Conservation (phyloP, 129 eudicot genomes). For the Scalesia atractyloides region DNA sequence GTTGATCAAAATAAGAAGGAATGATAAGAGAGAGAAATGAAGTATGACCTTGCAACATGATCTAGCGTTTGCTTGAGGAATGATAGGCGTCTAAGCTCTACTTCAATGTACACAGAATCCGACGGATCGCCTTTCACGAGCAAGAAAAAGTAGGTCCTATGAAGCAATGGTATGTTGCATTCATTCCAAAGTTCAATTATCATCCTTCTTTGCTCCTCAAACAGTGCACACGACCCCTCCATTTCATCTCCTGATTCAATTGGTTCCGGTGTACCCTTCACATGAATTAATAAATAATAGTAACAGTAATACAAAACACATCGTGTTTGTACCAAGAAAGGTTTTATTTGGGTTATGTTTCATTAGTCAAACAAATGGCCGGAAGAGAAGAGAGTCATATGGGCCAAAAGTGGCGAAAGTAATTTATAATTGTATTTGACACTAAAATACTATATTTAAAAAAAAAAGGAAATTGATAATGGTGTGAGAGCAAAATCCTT, state of each 20-base stretch:
- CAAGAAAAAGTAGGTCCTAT: constrained; percentile 80
- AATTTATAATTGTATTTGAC: too few species aligned
- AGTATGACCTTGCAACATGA: constrained; percentile 56
- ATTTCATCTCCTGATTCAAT: neutral
- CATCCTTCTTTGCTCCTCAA: constrained; percentile 61
- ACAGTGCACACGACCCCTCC: constrained; percentile 43
- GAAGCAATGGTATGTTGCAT: constrained; percentile 74
- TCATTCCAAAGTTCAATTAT: constrained; percentile 81
- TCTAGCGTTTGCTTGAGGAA: constrained; percentile 61
- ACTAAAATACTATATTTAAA: too few species aligned
- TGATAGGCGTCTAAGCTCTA: constrained; percentile 77
- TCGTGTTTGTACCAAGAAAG: too few species aligned
- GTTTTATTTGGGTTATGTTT: neutral
- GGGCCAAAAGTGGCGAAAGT: neutral
- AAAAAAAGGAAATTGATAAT: neutral
- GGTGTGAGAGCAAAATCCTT: constrained; percentile 25
- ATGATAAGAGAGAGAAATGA: neutral
- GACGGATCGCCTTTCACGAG: constrained; percentile 88
- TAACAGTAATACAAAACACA: too few species aligned
- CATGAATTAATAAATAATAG: constrained; percentile 20
- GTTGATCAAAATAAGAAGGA: neutral
- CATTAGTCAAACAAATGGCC: neutral
- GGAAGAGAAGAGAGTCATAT: neutral
- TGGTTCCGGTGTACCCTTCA: constrained; percentile 32
- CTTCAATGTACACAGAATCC: constrained; percentile 89